Base-by-base conservation (phyloP, 352 stramenopile species). In the Globisporangium cylindrosporum region DNA sequence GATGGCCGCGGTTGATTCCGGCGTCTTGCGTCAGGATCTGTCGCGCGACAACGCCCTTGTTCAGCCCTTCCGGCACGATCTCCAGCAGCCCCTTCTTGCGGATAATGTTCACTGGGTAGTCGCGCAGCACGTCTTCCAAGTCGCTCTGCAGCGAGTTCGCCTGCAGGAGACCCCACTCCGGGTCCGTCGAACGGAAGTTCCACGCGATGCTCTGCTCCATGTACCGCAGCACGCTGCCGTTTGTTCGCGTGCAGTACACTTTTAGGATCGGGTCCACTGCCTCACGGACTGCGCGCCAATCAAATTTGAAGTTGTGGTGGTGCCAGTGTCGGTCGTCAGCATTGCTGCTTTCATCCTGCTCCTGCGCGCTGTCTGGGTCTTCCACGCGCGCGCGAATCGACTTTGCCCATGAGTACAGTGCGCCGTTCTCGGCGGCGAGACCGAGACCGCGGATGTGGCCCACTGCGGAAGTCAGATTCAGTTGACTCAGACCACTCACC, bases 131-230 rank as follows among this genome's bases (percentile, higher is more conserved):
- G 58, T 94, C 82, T 65, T 94, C 86, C 8, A 96, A 69, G 62
- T 96, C 85, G n/a, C 68, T 84, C 59, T 95, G 86, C 60, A 99
- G 75, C 65, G 97, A 95, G 64, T 98, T 98, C 18, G 96, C 95
- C 75, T 99, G 95, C 53, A 99, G 80, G 1, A 95, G 88, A 3
- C 96, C 97, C 96, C 96, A 99, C 72, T 99, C 97, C 4, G 96
- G 96, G 80, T 99, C 97, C 9, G 93, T 98, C 18, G 90, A 98
- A 65, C 98, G 97, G 74, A 98, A 99, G 69, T 97, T 98, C 97
- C 97, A 99, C 46, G 93, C 93, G 62, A 99, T 98, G 63, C 94
- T 97, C 71, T 98, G 96, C 43, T 98, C 89, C 18, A 94, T 81
- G 77, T 96, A 95, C 27, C 93, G 79, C 66, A 98, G 85, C 9